Conservation (phyloP, 179 eudicot species). For the Silene noctiflora region DNA sequence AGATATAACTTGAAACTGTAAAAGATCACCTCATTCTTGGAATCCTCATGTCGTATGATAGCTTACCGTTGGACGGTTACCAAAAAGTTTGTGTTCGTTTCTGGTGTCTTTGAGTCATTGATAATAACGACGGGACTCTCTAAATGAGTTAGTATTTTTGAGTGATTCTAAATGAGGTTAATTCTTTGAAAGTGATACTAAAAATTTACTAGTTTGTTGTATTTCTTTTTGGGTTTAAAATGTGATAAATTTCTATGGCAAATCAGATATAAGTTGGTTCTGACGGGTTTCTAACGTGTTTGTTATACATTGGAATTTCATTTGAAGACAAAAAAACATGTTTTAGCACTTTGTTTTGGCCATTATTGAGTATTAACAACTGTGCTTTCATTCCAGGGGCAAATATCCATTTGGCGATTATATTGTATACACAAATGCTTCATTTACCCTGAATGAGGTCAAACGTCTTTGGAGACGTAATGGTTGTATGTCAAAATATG, state of each 20-base stretch:
- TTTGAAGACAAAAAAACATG: neutral
- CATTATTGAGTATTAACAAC: constrained; percentile 9
- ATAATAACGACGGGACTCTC: neutral
- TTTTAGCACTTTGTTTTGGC: constrained; percentile 3
- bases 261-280: constrained; percentile 3
- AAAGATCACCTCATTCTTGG: neutral
- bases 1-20: neutral
- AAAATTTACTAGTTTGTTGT: too few relatives aligned
- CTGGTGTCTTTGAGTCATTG: neutral
- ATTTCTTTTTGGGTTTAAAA: neutral
- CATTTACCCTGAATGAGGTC: constrained; percentile 78
- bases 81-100: neutral
- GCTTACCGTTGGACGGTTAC: neutral
- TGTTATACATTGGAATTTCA: neutral
- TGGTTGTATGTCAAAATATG: constrained; percentile 63
- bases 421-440: constrained; percentile 61
- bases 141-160: neutral
- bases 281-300: neutral
- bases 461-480: constrained; percentile 82
- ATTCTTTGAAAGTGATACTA: too few relatives aligned
- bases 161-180: neutral
- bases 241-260: neutral
- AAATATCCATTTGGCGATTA: constrained; percentile 88
- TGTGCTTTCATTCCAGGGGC: constrained; percentile 48
- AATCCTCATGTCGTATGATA: neutral